phyloP scores from a whole-genome alignment of 768 basidiomycete species.

The Russula emetica region DNA sequence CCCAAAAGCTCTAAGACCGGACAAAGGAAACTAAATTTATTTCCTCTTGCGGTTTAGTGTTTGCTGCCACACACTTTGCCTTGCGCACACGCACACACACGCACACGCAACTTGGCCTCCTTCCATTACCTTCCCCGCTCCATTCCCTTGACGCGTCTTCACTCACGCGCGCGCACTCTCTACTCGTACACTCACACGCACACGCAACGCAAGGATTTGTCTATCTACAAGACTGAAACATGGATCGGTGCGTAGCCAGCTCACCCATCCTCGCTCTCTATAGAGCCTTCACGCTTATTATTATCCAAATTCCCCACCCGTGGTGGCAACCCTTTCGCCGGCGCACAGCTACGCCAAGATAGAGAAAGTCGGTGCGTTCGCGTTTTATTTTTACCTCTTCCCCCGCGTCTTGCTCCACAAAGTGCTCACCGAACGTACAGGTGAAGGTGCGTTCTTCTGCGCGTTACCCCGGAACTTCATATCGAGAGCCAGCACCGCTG shows the following conservation, averaged over 20 bases:
- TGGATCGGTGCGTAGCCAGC: constrained; percentile 24
- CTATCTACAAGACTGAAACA: not conserved
- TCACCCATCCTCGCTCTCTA: not conserved
- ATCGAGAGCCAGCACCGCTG: not conserved
- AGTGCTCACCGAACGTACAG: constrained; percentile 32
- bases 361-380: constrained; percentile 91
- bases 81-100: not conserved
- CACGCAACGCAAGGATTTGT: not conserved
- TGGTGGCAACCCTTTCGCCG: not conserved
- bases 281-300: not conserved
- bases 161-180: not conserved
- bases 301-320: not conserved
- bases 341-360: constrained; percentile 85
- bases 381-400: not conserved
- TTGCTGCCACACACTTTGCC: not conserved
- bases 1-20: not conserved
- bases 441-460: constrained; percentile 44
- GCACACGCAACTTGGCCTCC: not conserved
- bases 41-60: not conserved
- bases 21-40: not conserved
- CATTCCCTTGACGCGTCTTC: not conserved
- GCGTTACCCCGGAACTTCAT: not conserved
- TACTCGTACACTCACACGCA: not conserved
- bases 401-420: not conserved
- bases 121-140: not conserved